Base-by-base conservation (phyloP, 257 asterid species). In the Forsythia viridissima region DNA sequence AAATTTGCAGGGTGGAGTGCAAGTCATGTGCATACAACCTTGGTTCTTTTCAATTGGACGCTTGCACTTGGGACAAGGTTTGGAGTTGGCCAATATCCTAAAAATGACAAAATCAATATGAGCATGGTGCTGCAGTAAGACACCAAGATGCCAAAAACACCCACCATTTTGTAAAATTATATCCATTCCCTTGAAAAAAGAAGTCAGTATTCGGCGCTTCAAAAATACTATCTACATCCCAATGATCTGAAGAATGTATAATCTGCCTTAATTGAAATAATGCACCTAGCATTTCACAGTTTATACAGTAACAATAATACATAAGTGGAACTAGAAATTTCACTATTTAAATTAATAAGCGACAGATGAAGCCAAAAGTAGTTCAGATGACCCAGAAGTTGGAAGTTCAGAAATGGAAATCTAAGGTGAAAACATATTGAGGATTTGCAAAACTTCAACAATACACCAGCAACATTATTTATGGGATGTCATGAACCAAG, bases 11-110 rank as follows among this genome's bases (percentile, higher is more conserved):
- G 99, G 99, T 59, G 99, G 97, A 39, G 99, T 96, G 89, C 99
- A 96, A 74, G 99, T 93, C 97, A 96, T 93, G 88, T 96, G 99
- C 99, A 96, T 96, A 87, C 99, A 96, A 55, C 99, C 99, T 89
- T 96, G 99, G 82, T 96, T 93, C 90, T 96, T 96, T 88, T 96
- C 99, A 80, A 96, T 96, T 59, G 99, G 99, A 55, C 99, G 94
- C 88, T 96, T 96, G 91, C 99, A 96, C 89, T 93, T 96, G 30
- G 99, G 99, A 82, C 99, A 96, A 84, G 99, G 99, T 86, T 96
- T 96, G 73, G 99, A 96, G 86, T 96, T 96, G 74, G 99, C 99
- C 93, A 96, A 81, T 77, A 96, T 96, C 98, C 99, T 96, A 80
- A 61, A 38, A 84, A 44, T 30, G 37, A 79, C 41, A 86, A 76